phyloP scores from a whole-genome alignment of 2,329 filamentous ascomycete genomes.

The Pseudonectria foliicola region DNA sequence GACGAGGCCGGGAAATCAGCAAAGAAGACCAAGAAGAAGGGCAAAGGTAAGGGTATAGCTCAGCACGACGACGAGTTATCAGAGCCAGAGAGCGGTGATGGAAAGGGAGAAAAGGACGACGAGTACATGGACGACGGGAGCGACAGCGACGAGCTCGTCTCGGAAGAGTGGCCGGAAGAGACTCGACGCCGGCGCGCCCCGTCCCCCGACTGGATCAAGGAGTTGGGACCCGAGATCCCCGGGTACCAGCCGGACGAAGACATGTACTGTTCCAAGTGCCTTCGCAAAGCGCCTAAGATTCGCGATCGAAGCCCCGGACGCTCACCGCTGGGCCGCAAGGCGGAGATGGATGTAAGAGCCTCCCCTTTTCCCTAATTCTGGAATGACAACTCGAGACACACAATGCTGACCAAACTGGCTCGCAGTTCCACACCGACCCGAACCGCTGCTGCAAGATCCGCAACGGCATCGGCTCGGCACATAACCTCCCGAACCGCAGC shows the following conservation, averaged over 20 bases:
- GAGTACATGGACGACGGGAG: too few species aligned
- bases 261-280: conserved; percentile 28
- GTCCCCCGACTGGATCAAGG: conserved; percentile 21
- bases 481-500: conserved; percentile 24
- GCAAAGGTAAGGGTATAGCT: too few species aligned
- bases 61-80: too few species aligned
- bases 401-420: too few species aligned
- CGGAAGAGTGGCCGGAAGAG: neutral
- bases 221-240: conserved; percentile 15
- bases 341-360: conserved; percentile 16
- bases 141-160: too few species aligned
- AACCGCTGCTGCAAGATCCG: conserved; percentile 21
- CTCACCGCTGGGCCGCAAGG: conserved; percentile 5
- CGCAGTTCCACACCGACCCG: conserved; percentile 14
- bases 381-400: too few species aligned
- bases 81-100: neutral
- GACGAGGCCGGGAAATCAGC: neutral
- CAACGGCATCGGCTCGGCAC: conserved; percentile 11
- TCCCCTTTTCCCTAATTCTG: too few species aligned
- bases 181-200: conserved; percentile 5
- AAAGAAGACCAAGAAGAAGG: neutral
- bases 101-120: neutral
- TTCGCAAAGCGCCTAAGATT: conserved; percentile 22
- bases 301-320: conserved; percentile 13
- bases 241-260: conserved; percentile 20